Evolutionary conservation across 805 yeast species (phyloP), one percentile per base, ranked within the genome.

Genomic region (Yarrowia osloensis): DNA sequence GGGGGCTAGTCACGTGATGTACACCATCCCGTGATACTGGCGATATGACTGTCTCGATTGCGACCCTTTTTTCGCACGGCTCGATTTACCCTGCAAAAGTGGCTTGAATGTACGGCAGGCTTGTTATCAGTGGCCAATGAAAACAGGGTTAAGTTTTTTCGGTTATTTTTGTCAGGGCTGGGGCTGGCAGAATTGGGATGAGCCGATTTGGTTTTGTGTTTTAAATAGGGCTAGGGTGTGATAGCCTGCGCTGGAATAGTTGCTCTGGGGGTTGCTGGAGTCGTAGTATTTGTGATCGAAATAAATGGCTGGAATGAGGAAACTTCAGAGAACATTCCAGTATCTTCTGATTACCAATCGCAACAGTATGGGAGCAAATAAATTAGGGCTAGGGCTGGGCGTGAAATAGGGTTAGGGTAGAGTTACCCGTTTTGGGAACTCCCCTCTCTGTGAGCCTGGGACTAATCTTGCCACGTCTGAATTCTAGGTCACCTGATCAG

Each of bases 41-140:
- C 39, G 15, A n/a, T n/a, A n/a, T n/a, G n/a, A n/a, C n/a, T n/a
- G n/a, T n/a, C n/a, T n/a, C n/a, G n/a, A n/a, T n/a, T n/a, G n/a
- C n/a, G n/a, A n/a, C n/a, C n/a, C n/a, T n/a, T n/a, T n/a, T n/a
- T n/a, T n/a, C n/a, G n/a, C n/a, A n/a, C n/a, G n/a, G n/a, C n/a
- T n/a, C n/a, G n/a, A n/a, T n/a, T n/a, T n/a, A n/a, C n/a, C n/a
- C n/a, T n/a, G n/a, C 4, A 28, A 28, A 40, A 13, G 50, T 46
- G 50, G 50, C 50, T 46, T 46, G 29, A 5, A 24, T 13, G 22
- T 46, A 28, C 12, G 19, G 33, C 21, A 26, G 52, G 33, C 37
- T n/a, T 29, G 42, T 54, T 54, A 54, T 54, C 62, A 54, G 33
- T 54, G 62, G 37, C 62, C 62, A 54, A 54, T 54, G 62, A 54